Evolutionary conservation across 805 yeast genomes (phyloP).

Genomic region (Groenewaldozyma salmanticensis): DNA sequence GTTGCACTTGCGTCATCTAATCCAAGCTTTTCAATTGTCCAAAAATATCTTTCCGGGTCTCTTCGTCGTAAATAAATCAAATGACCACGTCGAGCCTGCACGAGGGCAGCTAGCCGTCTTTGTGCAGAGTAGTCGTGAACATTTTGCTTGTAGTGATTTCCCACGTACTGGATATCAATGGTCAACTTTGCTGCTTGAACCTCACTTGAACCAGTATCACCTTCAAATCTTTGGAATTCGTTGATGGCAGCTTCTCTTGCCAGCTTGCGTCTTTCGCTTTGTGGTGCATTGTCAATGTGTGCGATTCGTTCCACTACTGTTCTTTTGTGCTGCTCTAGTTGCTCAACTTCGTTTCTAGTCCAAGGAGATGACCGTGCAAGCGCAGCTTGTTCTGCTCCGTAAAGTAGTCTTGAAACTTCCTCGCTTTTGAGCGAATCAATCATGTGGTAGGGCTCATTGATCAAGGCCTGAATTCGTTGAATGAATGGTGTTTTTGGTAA

Average conservation of each 20-base stretch:
- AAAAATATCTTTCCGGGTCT: conserved; percentile 72
- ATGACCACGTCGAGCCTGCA: conserved; percentile 80
- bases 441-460: conserved; percentile 56
- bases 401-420: conserved; percentile 67
- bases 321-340: conserved; percentile 45
- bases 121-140: conserved; percentile 66
- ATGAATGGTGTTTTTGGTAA: conserved; percentile 56
- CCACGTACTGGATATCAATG: conserved; percentile 65
- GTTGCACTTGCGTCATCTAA: conserved; percentile 69
- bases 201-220: conserved; percentile 92
- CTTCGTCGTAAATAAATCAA: conserved; percentile 74
- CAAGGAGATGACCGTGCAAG: conserved; percentile 28
- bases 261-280: conserved; percentile 44
- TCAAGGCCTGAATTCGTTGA: conserved; percentile 52
- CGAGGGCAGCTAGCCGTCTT: conserved; percentile 67
- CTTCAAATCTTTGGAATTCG: conserved; percentile 75
- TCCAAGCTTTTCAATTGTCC: conserved; percentile 82
- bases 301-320: conserved; percentile 64
- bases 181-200: conserved; percentile 92
- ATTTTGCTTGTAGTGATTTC: conserved; percentile 59
- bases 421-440: conserved; percentile 47
- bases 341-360: conserved; percentile 20
- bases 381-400: conserved; percentile 64
- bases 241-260: conserved; percentile 56
- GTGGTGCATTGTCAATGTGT: conserved; percentile 60